Base-by-base conservation (phyloP, 1,284 basidiomycete genomes). In the Cryptococcus amylolentus region DNA sequence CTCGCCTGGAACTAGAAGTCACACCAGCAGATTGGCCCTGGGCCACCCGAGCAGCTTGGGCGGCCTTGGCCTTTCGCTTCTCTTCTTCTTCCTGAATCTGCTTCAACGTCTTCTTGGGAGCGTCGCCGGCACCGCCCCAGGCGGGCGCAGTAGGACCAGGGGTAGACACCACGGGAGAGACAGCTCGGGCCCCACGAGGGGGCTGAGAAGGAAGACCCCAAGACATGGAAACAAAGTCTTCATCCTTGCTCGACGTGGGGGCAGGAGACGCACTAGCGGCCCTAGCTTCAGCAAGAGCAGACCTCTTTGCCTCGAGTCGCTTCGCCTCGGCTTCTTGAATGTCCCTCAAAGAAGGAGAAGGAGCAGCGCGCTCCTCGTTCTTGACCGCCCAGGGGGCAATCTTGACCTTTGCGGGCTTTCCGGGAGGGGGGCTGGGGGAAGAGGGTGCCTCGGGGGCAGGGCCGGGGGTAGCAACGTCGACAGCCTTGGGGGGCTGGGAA, bases 41-140 rank as follows among this genome's bases (percentile, higher is more conserved):
- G 14, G 65, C 65, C 16, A 57, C 57, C 46, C 65, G 50, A 14
- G 67, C 58, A 16, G 72, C 69, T 14, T 80, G 78, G 43, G 73
- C 70, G 9, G 72, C 74, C 53, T 80, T 72, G 71, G 86, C 87
- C 81, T 91, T 92, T 63, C 87, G 82, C 63, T 80, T 84, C 78
- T 96, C 88, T 74, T 99, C 95, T 69, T 98, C 95, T 75, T 98
- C 93, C 75, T 97, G 91, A 48, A 98, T 98, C 79, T 98, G 93
- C 81, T 94, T 96, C 85, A 98, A 88, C 2, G 90, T 90, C 83
- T 94, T 97, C 80, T 93, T 95, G 7, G 84, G 79, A 3, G 80
- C 76, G 39, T 58, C 65, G 5, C 68, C 64, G 31, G 60, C 67
- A 27, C 67, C 67, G 5, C 81, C 68, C 41, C 78, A 71, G 10